Base-by-base conservation (phyloP, 2,329 filamentous ascomycete genomes). In the Claviceps arundinis region DNA sequence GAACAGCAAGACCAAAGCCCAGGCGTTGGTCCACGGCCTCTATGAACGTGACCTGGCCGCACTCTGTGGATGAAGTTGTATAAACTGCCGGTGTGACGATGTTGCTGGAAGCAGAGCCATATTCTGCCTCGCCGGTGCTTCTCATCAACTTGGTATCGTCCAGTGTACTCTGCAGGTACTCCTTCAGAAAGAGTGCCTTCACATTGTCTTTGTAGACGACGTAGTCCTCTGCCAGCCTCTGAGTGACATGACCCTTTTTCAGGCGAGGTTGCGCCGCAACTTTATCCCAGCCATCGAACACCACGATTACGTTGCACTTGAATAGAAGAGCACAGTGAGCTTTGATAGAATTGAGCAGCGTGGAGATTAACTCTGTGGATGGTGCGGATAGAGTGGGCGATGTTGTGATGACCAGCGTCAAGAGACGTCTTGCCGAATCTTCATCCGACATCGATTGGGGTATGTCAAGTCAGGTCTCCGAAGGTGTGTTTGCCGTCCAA, bases 371-470 rank as follows among this genome's bases (percentile, higher is more conserved):
- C 16, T 77, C 75, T 0, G 74, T 74, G 0, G 73, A 73, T 0
- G 76, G 76, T 0, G 73, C 70, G 1, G 76, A 79, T 0, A 76
- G 76, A 0, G 76, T 79, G 0, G 76, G 70, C 2, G 76, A 79
- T 0, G 76, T 79, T 1, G 76, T 78, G 56, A 80, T 69, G 47
- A 79, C 69, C 17, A 67, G 58, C 0, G 65, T 68, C 8, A 54
- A 26, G 5, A 52, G 50, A 37, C 41, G 22, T 41, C 34, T 16
- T 22, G 50, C 41, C 40, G 44, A 26, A n/a, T 34, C 14, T 19
- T 51, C 49, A 40, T 17, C 30, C 14, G 44, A 34, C 48, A 50
- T 44, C n/a, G 48, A 17, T 34, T 34, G 30, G 30, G 9, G 8
- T 34, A 4, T 24, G 16, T 11, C 47, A n/a, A 16, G 19, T 13